Conservation (phyloP, 768 basidiomycete species). For the Leccinum boreale region DNA sequence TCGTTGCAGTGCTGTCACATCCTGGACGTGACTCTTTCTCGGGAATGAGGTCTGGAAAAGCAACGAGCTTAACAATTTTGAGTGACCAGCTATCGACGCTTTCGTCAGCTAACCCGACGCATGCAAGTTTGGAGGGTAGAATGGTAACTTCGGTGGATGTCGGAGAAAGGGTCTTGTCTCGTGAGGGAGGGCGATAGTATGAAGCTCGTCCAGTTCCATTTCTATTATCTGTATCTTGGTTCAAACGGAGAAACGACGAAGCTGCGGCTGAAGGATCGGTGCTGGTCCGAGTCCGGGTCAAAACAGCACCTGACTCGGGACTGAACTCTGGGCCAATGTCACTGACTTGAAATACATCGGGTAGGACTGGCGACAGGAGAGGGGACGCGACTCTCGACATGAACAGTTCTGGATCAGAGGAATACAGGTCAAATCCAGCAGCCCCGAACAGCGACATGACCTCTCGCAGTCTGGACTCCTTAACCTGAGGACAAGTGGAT, state of each 20-base stretch:
- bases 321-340: slow-evolving; percentile 29
- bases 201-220: neutral
- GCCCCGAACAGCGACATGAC: slow-evolving; percentile 56
- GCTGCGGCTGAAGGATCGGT: slow-evolving; percentile 31
- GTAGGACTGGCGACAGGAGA: slow-evolving; percentile 31
- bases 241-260: slow-evolving; percentile 7
- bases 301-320: slow-evolving; percentile 40
- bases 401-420: slow-evolving; percentile 40
- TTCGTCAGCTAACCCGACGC: slow-evolving; percentile 71
- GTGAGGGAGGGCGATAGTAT: slow-evolving; percentile 19
- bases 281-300: slow-evolving; percentile 46
- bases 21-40: slow-evolving; percentile 10
- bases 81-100: slow-evolving; percentile 68
- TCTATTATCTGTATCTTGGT: slow-evolving; percentile 4
- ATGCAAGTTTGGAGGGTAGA: slow-evolving; percentile 68
- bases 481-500: slow-evolving; percentile 45
- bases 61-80: slow-evolving; percentile 75
- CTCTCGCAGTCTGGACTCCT: slow-evolving; percentile 59
- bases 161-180: slow-evolving; percentile 50
- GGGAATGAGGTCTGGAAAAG: slow-evolving; percentile 71
- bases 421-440: slow-evolving; percentile 66
- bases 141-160: slow-evolving; percentile 57
- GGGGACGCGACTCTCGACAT: slow-evolving; percentile 29
- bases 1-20: neutral
- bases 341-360: slow-evolving; percentile 28